These are phyloP conservation scores for Cymodocea nodosa DNA, from an alignment of 116 monocot genomes.

Conservation along the genomic window DNA sequence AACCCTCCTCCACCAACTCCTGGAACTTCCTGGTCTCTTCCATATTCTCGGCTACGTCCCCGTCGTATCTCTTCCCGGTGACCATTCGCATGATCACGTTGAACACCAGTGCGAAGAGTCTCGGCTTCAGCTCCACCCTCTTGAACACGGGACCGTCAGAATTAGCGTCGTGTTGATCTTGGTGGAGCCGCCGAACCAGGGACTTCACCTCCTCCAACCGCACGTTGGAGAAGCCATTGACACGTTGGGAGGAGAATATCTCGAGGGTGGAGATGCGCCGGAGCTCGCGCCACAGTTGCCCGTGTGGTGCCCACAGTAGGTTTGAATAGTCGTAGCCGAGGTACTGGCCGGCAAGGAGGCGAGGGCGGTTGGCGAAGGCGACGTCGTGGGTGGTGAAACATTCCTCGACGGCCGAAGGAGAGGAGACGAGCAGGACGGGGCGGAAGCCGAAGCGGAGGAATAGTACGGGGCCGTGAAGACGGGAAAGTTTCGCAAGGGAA, in stretches of 20 bases:
- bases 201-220: constrained; percentile 19
- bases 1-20: constrained; percentile 18
- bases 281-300: constrained; percentile 37
- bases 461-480: constrained; percentile 25
- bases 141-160: background rate
- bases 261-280: constrained; percentile 32
- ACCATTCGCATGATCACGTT: constrained; percentile 20
- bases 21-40: constrained; percentile 11
- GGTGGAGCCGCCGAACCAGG: constrained; percentile 10
- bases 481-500: constrained; percentile 24
- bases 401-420: constrained; percentile 24
- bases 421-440: constrained; percentile 29
- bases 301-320: constrained; percentile 18
- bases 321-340: constrained; percentile 21
- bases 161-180: background rate
- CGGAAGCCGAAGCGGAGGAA: constrained; percentile 44
- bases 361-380: constrained; percentile 46
- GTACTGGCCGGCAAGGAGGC: constrained; percentile 12
- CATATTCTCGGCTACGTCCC: background rate
- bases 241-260: constrained; percentile 21
- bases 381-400: constrained; percentile 40
- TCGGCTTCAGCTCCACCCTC: constrained; percentile 15
- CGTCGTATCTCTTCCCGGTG: constrained; percentile 16
- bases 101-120: constrained; percentile 14
- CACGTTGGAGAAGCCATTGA: constrained; percentile 7